Conservation (phyloP, 106 monocot genomes). For the Dioscorea alata region DNA sequence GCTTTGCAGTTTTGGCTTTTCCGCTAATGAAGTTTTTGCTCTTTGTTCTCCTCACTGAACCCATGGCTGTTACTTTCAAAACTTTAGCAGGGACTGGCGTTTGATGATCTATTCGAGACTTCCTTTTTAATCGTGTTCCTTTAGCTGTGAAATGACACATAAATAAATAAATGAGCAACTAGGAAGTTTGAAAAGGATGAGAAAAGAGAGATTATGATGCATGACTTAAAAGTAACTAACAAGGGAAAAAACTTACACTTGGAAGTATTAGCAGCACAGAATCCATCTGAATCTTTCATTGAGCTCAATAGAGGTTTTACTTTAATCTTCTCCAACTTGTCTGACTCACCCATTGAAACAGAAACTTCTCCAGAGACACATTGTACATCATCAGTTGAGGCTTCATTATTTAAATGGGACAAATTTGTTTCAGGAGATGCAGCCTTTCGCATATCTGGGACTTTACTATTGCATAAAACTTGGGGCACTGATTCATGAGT, state of each 20-base stretch:
- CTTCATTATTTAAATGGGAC: not conserved
- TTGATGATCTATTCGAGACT: constrained; percentile 19
- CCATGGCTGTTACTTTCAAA: constrained; percentile 11
- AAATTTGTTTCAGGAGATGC: not conserved
- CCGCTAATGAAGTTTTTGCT: constrained; percentile 4
- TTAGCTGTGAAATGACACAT: constrained; percentile 13
- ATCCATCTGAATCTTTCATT: constrained; percentile 8
- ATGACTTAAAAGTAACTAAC: not conserved
- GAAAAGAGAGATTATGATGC: not conserved
- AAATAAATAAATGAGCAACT: not conserved
- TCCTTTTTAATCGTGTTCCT: constrained; percentile 36
- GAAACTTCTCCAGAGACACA: constrained; percentile 27
- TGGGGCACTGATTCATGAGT: not conserved
- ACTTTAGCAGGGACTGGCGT: constrained; percentile 18
- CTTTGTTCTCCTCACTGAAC: constrained; percentile 20
- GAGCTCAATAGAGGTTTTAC: constrained; percentile 1
- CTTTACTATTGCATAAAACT: too few relatives aligned
- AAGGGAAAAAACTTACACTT: constrained; percentile 27
- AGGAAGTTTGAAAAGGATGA: not conserved
- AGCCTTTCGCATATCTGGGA: too few relatives aligned
- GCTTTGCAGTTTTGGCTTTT: constrained; percentile 26
- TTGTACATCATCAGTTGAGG: constrained; percentile 4
- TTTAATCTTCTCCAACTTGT: constrained; percentile 11
- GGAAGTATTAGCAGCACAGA: constrained; percentile 4
- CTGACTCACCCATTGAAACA: constrained; percentile 20